Evolutionary conservation across 495 filamentous ascomycete species (phyloP).

Genomic region (Xylaria venustula): DNA sequence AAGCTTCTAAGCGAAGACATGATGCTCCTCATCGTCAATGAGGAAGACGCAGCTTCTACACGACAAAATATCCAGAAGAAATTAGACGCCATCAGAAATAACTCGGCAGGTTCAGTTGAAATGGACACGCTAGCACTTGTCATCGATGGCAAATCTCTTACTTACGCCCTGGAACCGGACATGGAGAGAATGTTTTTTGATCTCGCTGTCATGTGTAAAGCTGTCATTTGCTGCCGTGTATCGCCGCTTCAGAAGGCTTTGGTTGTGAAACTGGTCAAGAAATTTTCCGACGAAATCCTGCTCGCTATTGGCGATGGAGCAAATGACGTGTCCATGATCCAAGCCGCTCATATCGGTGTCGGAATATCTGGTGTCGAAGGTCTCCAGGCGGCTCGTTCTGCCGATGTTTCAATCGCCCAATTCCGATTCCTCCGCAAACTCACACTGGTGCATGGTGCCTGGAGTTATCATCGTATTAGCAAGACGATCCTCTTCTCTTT

Average conservation of each 20-base stretch:
- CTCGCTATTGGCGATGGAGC: conserved; percentile 97
- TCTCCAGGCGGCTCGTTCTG: conserved; percentile 95
- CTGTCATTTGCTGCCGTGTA: conserved; percentile 97
- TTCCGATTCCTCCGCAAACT: conserved; percentile 96
- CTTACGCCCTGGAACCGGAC: conserved; percentile 89
- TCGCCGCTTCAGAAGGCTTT: conserved; percentile 98
- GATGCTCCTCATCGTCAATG: conserved; percentile 95
- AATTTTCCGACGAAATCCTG: conserved; percentile 82
- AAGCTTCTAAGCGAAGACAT: conserved; percentile 99
- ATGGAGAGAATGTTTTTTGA: conserved; percentile 93
- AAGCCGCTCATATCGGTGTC: conserved; percentile 97
- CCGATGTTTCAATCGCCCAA: conserved; percentile 94
- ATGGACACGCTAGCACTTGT: conserved; percentile 88
- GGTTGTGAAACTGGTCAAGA: conserved; percentile 98
- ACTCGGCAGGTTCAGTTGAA: conserved; percentile 70
- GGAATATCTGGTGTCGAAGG: conserved; percentile 98
- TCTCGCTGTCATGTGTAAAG: conserved; percentile 93
- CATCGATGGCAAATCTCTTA: conserved; percentile 94
- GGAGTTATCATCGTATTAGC: conserved; percentile 96
- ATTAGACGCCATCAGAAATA: conserved; percentile 77
- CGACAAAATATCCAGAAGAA: conserved; percentile 89
- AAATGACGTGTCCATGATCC: conserved; percentile 99
- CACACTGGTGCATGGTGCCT: conserved; percentile 91
- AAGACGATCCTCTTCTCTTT: conserved; percentile 98
- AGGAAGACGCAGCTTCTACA: conserved; percentile 73